Evolutionary conservation across 306 rosid genomes (phyloP).

Genomic region (Senna siamea): DNA sequence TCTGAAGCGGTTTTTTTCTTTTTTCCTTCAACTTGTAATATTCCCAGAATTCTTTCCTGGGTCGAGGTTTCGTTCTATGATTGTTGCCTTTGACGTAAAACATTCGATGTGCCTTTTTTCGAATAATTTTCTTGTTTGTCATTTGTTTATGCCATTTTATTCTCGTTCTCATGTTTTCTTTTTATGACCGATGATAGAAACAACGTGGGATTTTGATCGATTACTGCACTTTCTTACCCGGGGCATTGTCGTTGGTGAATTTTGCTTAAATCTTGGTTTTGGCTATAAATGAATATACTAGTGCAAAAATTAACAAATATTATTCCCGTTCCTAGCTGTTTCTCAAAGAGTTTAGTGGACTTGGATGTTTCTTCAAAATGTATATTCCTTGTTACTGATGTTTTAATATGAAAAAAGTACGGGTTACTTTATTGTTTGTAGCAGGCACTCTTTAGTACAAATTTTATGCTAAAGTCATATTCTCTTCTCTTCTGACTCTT

Average conservation of each 20-base stretch:
- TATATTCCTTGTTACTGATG: background rate
- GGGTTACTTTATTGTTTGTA: background rate
- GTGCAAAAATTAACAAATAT: background rate
- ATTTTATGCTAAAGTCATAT: background rate
- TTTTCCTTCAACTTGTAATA: slow-evolving; percentile 1
- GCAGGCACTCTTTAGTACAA: background rate
- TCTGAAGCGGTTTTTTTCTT: background rate
- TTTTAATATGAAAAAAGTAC: background rate
- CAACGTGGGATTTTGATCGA: background rate
- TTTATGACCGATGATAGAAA: slow-evolving; percentile 8
- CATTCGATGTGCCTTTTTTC: background rate
- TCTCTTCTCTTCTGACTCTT: background rate
- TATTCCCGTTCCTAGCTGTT: background rate
- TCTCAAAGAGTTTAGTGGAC: background rate
- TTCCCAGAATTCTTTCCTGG: slow-evolving; percentile 1
- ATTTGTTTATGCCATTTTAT: background rate
- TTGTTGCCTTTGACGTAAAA: slow-evolving; percentile 6
- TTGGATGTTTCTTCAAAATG: slow-evolving; percentile 7
- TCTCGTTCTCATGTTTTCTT: background rate
- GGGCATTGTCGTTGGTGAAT: background rate
- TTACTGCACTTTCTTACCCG: background rate
- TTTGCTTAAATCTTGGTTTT: slow-evolving; percentile 5
- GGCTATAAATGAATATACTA: background rate
- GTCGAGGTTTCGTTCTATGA: slow-evolving; percentile 22
- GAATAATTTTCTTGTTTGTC: background rate